These are phyloP conservation scores for Dioscorea zingiberensis DNA, from an alignment of 106 monocot species.

Conservation along the genomic window DNA sequence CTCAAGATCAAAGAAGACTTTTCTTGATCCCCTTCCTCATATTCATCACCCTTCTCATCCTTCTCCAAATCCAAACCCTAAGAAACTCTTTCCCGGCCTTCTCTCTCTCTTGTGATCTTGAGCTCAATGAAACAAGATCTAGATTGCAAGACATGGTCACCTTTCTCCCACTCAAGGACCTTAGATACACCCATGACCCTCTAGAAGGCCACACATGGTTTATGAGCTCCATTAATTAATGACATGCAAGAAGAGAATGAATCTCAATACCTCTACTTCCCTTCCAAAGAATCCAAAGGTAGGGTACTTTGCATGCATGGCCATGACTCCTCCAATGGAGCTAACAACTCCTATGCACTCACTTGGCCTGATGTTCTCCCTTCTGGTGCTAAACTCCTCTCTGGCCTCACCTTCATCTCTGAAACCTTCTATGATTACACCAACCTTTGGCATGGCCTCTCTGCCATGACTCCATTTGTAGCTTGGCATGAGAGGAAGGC, in stretches of 20 bases:
- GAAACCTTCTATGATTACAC: slow-evolving; percentile 58
- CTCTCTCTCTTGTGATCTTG: background rate
- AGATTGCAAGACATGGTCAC: slow-evolving; percentile 35
- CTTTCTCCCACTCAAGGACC: slow-evolving; percentile 66
- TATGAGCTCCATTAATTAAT: slow-evolving; percentile 72
- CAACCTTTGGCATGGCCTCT: slow-evolving; percentile 70
- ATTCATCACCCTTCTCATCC: slow-evolving; percentile 19
- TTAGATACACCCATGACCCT: slow-evolving; percentile 19
- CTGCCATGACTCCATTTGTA: slow-evolving; percentile 45
- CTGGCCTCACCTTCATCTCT: slow-evolving; percentile 59
- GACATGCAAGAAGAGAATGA: slow-evolving; percentile 34
- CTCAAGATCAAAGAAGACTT: no score
- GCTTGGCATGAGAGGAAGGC: slow-evolving; percentile 38
- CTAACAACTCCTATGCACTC: slow-evolving; percentile 56
- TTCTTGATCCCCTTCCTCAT: slow-evolving; percentile 10
- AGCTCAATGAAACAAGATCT: background rate
- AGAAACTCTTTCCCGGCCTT: background rate
- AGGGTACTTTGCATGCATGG: slow-evolving; percentile 53
- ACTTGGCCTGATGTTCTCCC: slow-evolving; percentile 61
- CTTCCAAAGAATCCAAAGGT: slow-evolving; percentile 46
- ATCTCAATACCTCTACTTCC: slow-evolving; percentile 51
- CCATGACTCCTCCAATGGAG: slow-evolving; percentile 34
- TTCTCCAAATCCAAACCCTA: slow-evolving; percentile 39
- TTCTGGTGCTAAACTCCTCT: slow-evolving; percentile 21
- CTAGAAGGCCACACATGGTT: slow-evolving; percentile 50